phyloP scores from a whole-genome alignment of 1,139 yeast species.

The Chernovozyma sophiae-reginae region DNA sequence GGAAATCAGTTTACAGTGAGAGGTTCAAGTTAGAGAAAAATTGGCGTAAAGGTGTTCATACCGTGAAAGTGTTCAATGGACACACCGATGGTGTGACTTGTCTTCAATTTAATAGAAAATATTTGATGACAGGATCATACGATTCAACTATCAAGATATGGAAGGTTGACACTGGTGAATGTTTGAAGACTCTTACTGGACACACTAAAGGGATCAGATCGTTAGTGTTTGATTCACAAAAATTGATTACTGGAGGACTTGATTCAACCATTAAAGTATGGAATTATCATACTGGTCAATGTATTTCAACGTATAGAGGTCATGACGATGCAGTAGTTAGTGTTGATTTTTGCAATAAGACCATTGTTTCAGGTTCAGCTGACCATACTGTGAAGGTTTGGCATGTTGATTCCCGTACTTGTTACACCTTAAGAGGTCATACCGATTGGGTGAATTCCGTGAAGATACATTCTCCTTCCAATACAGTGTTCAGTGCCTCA shows the following conservation, averaged over 20 bases:
- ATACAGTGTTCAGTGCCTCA: slow-evolving; percentile 78
- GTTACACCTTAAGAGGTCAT: slow-evolving; percentile 91
- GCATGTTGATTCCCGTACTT: slow-evolving; percentile 92
- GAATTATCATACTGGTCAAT: slow-evolving; percentile 93
- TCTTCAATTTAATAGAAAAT: slow-evolving; percentile 71
- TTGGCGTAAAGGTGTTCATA: slow-evolving; percentile 84
- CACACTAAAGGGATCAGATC: slow-evolving; percentile 85
- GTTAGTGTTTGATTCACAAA: slow-evolving; percentile 79
- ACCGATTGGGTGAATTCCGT: slow-evolving; percentile 90
- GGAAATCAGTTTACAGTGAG: slow-evolving; percentile 94
- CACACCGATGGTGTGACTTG: slow-evolving; percentile 86
- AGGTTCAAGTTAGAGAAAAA: slow-evolving; percentile 86
- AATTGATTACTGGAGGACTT: slow-evolving; percentile 85
- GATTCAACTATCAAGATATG: slow-evolving; percentile 87
- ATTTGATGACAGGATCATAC: slow-evolving; percentile 85
- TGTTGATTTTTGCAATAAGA: slow-evolving; percentile 73
- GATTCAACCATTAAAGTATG: slow-evolving; percentile 92
- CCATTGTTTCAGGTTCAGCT: slow-evolving; percentile 90
- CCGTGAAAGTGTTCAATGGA: slow-evolving; percentile 66
- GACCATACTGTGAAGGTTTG: slow-evolving; percentile 90
- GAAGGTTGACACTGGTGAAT: slow-evolving; percentile 77
- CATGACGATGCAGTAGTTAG: slow-evolving; percentile 84
- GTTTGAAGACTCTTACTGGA: slow-evolving; percentile 73
- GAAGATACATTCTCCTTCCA: slow-evolving; percentile 74
- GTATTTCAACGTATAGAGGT: slow-evolving; percentile 89